Conservation (phyloP, 202 grass and related monocot species). For the Setaria viridis region DNA sequence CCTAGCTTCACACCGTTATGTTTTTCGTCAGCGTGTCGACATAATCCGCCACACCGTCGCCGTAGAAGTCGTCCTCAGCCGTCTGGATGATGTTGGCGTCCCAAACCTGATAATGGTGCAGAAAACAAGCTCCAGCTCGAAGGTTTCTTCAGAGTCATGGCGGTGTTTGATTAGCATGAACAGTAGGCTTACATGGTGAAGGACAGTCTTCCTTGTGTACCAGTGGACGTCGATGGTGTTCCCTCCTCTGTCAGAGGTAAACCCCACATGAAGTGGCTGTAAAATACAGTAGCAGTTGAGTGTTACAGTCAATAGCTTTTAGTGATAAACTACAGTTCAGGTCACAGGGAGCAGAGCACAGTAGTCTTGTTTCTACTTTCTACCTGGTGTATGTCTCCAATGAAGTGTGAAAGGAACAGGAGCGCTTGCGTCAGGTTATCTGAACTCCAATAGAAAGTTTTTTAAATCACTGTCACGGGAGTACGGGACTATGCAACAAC, state of each 20-base stretch:
- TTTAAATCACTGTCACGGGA: background rate
- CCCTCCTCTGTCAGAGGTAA: conserved; percentile 63
- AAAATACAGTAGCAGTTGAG: background rate
- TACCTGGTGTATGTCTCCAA: conserved; percentile 81
- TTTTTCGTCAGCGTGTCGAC: conserved; percentile 53
- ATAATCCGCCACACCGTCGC: conserved; percentile 30
- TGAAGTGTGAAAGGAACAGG: conserved; percentile 76
- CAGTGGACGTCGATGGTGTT: conserved; percentile 77
- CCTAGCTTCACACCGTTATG: conserved; percentile 56
- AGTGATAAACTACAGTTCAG: background rate
- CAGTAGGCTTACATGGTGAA: conserved; percentile 63
- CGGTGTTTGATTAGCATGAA: background rate
- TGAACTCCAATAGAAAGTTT: background rate
- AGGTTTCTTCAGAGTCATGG: background rate
- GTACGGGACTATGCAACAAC: background rate
- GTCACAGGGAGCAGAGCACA: background rate
- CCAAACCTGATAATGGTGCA: conserved; percentile 59
- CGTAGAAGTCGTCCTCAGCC: conserved; percentile 59
- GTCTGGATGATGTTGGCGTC: conserved; percentile 68
- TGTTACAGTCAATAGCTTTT: background rate
- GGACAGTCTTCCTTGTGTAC: conserved; percentile 70
- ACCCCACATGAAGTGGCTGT: conserved; percentile 78
- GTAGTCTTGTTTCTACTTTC: background rate
- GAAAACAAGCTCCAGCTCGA: background rate
- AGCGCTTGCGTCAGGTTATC: conserved; percentile 77